Percentiles rank a stretch among this genome's conserved stretches.
These are phyloP conservation scores for Castanospermum australe DNA, from an alignment of 306 rosid genomes.

Conservation along the genomic window DNA sequence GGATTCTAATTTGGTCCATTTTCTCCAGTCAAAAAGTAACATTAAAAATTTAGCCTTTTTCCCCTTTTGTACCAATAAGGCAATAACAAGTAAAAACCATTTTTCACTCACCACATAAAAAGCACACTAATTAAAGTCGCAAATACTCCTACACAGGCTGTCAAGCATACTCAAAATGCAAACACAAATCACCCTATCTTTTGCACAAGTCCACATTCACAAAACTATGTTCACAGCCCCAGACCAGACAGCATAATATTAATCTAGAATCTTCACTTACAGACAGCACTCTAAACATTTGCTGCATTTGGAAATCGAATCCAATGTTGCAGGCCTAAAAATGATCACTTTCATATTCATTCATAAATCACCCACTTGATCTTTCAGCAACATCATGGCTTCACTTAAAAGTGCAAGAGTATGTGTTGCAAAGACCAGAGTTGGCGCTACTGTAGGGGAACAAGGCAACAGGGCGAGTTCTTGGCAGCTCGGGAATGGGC, in stretches of 20 bases:
- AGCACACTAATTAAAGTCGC: neutral
- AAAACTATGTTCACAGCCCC: neutral
- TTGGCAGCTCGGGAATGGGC: constrained; percentile 65
- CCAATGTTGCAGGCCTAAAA: neutral
- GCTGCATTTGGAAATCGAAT: constrained; percentile 21
- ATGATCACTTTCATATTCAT: neutral
- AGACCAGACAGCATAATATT: neutral
- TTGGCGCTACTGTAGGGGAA: constrained; percentile 67
- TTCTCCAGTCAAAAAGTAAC: too few species aligned
- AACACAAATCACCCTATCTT: neutral
- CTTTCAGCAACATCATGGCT: neutral
- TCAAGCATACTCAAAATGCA: neutral
- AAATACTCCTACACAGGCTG: neutral
- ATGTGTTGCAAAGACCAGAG: constrained; percentile 62
- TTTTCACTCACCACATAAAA: neutral
- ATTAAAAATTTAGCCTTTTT: too few species aligned
- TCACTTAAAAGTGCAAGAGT: constrained; percentile 62
- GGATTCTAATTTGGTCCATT: too few species aligned
- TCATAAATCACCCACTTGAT: neutral
- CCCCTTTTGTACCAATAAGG: too few species aligned
- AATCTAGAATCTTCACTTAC: neutral
- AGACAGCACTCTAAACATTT: constrained; percentile 9
- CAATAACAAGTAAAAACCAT: too few species aligned
- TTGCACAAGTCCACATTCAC: constrained; percentile 17
- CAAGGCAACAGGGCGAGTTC: constrained; percentile 63